Evolutionary conservation across 164 flowering plant species (phyloP).

Genomic region (Nymphaea thermarum): DNA sequence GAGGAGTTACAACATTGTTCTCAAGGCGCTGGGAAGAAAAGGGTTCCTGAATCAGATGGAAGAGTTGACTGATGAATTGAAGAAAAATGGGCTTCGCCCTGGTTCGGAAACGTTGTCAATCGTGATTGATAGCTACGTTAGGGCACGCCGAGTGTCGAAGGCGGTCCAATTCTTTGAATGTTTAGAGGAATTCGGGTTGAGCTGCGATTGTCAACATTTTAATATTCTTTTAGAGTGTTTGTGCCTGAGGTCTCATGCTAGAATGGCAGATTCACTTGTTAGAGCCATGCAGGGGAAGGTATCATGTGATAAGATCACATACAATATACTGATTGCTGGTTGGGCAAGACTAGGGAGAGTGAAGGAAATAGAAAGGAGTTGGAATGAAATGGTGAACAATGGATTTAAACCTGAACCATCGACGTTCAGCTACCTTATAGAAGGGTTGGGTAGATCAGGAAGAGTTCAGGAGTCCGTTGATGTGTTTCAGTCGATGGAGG

Average conservation of each 20-base stretch:
- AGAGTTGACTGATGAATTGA: conserved; percentile 37
- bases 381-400: conserved; percentile 44
- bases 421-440: conserved; percentile 44
- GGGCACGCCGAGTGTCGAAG: conserved; percentile 40
- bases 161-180: conserved; percentile 41
- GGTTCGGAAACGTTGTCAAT: conserved; percentile 37
- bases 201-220: conserved; percentile 33
- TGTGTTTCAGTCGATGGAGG: conserved; percentile 46
- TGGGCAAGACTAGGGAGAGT: conserved; percentile 61
- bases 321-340: conserved; percentile 57
- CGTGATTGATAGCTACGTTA: conserved; percentile 48
- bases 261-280: conserved; percentile 42
- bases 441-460: conserved; percentile 74
- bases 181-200: conserved; percentile 40
- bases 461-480: conserved; percentile 45
- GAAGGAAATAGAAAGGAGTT: conserved; percentile 39
- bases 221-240: conserved; percentile 53
- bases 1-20: conserved; percentile 26
- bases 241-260: conserved; percentile 46
- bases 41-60: conserved; percentile 40
- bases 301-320: conserved; percentile 24
- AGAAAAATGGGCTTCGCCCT: conserved; percentile 16
- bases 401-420: conserved; percentile 50
- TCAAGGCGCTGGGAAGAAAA: conserved; percentile 73
- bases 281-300: conserved; percentile 46